phyloP scores from a whole-genome alignment of 768 basidiomycete genomes.

The Rhodotorula toruloides region DNA sequence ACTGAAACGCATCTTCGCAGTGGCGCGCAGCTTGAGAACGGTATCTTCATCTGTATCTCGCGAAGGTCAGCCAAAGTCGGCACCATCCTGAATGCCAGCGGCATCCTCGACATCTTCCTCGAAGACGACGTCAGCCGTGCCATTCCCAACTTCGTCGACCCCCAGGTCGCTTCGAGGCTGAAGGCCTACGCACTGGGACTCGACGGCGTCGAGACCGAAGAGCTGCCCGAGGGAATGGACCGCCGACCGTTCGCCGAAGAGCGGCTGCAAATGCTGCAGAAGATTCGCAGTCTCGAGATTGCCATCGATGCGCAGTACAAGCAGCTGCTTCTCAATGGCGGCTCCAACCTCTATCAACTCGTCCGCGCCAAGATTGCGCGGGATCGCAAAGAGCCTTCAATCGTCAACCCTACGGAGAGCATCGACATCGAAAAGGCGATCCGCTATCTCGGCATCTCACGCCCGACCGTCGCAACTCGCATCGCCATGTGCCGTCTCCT shows the following conservation, averaged over 20 bases:
- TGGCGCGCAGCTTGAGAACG: background rate
- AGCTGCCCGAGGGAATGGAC: background rate
- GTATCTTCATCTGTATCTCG: conserved; percentile 11
- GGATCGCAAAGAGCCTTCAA: background rate
- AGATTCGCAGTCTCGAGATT: conserved; percentile 15
- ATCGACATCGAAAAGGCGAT: background rate
- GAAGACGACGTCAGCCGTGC: conserved; percentile 23
- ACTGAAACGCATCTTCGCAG: background rate
- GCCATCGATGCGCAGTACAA: conserved; percentile 18
- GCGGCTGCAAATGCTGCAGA: conserved; percentile 10
- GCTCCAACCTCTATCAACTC: conserved; percentile 17
- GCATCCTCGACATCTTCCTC: background rate
- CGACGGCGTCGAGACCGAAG: background rate
- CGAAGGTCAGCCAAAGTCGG: background rate
- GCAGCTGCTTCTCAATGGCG: conserved; percentile 6
- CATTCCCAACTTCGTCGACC: conserved; percentile 1
- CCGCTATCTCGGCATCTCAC: conserved; percentile 8
- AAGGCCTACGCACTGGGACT: background rate
- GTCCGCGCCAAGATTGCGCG: background rate
- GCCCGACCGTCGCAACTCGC: conserved; percentile 29
- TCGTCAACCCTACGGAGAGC: background rate
- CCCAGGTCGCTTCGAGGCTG: background rate
- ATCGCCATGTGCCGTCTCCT: conserved; percentile 61
- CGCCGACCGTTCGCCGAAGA: too few relatives aligned
- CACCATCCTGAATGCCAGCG: background rate